These are phyloP conservation scores for Ustilaginoidea virens DNA, from an alignment of 2,329 filamentous ascomycete species.

Conservation along the genomic window DNA sequence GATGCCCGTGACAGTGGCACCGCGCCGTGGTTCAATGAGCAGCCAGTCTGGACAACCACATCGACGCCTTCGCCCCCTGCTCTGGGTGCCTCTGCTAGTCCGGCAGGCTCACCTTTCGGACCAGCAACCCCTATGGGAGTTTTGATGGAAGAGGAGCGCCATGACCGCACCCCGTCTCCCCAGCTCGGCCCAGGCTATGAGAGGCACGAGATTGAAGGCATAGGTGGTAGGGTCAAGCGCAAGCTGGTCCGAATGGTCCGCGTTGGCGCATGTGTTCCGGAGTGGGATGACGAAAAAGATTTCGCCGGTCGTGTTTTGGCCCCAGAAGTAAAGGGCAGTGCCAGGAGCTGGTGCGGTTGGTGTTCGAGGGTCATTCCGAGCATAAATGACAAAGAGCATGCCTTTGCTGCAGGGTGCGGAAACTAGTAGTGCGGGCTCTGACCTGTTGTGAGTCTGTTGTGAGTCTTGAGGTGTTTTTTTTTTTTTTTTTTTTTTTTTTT, in stretches of 20 bases:
- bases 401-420: conserved; percentile 3
- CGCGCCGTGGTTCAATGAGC: conserved; percentile 8
- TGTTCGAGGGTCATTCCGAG: conserved; percentile 63
- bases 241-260: conserved; percentile 72
- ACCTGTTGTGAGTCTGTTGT: too few relatives aligned
- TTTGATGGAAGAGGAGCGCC: conserved; percentile 16
- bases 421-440: conserved; percentile 3
- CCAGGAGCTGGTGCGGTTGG: conserved; percentile 86
- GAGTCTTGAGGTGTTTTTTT: too few relatives aligned
- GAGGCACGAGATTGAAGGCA: conserved; percentile 79
- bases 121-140: conserved; percentile 10
- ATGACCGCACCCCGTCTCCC: conserved; percentile 28
- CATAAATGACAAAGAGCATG: conserved; percentile 20
- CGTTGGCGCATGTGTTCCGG: conserved; percentile 72
- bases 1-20: conserved; percentile 38
- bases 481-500: too few relatives aligned
- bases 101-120: conserved; percentile 6
- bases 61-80: conserved; percentile 8
- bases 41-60: conserved; percentile 9
- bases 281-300: conserved; percentile 65
- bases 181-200: conserved; percentile 58
- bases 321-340: conserved; percentile 51
- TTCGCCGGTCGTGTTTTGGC: conserved; percentile 45
- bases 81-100: conserved; percentile 5
- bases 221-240: conserved; percentile 76